Percentiles rank a stretch among this genome's conserved stretches.
phyloP scores from a whole-genome alignment of 2,329 filamentous ascomycete species.

The Zasmidium angulare region DNA sequence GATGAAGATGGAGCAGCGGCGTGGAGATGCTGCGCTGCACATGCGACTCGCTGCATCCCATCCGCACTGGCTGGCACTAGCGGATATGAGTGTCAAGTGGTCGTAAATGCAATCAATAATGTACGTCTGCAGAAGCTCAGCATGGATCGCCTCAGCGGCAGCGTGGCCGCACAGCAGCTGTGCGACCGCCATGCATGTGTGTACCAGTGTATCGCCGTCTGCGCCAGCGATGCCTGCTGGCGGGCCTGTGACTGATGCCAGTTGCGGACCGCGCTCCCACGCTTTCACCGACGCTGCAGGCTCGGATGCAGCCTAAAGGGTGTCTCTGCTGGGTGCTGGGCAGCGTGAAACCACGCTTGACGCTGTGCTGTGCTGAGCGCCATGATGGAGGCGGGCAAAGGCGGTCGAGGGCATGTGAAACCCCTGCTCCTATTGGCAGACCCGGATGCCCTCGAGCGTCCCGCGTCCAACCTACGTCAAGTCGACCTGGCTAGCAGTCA shows the following conservation, averaged over 20 bases:
- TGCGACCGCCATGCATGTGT: too few relatives aligned
- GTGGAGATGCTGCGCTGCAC: too few relatives aligned
- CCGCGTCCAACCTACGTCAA: conserved; percentile 11
- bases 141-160: too few relatives aligned
- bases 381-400: background rate
- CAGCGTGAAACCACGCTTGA: conserved; percentile 6
- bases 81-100: too few relatives aligned
- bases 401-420: background rate
- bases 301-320: conserved; percentile 7
- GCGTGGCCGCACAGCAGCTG: too few relatives aligned
- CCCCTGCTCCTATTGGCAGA: conserved; percentile 2
- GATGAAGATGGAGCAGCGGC: background rate
- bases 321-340: background rate
- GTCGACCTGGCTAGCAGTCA: conserved; percentile 4
- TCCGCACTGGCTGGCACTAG: too few relatives aligned
- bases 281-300: conserved; percentile 1
- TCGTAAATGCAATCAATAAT: too few relatives aligned
- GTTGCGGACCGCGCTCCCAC: conserved; percentile 6
- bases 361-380: conserved; percentile 1
- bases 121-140: background rate
- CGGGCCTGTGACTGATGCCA: background rate
- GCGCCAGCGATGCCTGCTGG: background rate
- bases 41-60: too few relatives aligned
- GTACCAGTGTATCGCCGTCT: too few relatives aligned
- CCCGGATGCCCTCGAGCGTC: background rate